A percentile compares a stretch with the other conserved stretches of the same genome.
Evolutionary conservation across 768 basidiomycete genomes (phyloP).

Genomic region (Lepiota venenata): DNA sequence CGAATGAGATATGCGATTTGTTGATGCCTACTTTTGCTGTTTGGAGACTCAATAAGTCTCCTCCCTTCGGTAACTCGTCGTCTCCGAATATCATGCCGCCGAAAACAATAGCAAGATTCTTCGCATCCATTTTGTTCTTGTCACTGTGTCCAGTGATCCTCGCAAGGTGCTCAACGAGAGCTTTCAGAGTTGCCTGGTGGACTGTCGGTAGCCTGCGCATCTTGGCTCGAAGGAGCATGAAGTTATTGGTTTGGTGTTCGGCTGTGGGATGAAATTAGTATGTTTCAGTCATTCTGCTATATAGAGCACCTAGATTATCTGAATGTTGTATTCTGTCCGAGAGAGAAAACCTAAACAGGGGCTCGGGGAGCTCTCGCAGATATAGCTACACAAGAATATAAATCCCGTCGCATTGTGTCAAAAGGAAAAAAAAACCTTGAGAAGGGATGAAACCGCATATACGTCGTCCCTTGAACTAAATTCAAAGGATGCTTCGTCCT

Average conservation of each 20-base stretch:
- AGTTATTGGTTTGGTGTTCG: constrained; percentile 67
- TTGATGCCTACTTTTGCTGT: constrained; percentile 56
- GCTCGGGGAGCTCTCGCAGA: constrained; percentile 85
- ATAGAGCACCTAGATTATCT: constrained; percentile 61
- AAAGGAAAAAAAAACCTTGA: constrained; percentile 61
- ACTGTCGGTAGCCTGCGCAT: constrained; percentile 80
- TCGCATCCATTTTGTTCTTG: constrained; percentile 92
- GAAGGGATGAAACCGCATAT: constrained; percentile 76
- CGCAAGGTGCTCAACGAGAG: constrained; percentile 78
- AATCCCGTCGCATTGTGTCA: constrained; percentile 5
- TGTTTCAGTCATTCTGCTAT: neutral
- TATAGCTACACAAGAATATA: constrained; percentile 47
- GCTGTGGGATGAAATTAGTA: constrained; percentile 35
- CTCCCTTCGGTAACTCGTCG: constrained; percentile 80
- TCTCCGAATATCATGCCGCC: constrained; percentile 88
- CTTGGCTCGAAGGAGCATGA: constrained; percentile 79
- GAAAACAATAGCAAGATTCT: constrained; percentile 91
- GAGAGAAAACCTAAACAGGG: constrained; percentile 78
- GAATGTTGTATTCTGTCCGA: constrained; percentile 81
- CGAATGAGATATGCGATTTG: neutral
- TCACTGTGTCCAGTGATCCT: constrained; percentile 62
- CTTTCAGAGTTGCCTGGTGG: constrained; percentile 82
- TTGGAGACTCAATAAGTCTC: constrained; percentile 75
- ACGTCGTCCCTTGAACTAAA: constrained; percentile 80
- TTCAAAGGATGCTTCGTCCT: constrained; percentile 70